A percentile compares a stretch with the other conserved stretches of the same genome.
Conservation (phyloP, 345 rosid genomes). For the Tarenaya hassleriana region DNA sequence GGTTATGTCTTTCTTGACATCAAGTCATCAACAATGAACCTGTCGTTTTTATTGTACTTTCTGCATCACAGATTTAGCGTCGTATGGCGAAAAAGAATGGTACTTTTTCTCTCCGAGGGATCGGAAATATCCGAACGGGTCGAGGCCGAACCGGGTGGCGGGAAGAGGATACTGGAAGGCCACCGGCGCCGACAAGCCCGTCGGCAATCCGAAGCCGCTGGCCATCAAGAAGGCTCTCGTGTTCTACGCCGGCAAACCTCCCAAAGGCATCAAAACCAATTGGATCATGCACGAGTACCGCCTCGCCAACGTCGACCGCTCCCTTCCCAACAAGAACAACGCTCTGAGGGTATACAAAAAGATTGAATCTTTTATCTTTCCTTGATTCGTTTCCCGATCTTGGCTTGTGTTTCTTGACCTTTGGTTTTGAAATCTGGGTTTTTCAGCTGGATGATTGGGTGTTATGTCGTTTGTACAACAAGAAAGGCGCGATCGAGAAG, state of each 20-base stretch:
- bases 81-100: conserved; percentile 92
- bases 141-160: conserved; percentile 84
- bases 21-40: no score
- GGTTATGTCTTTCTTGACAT: no score
- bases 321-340: conserved; percentile 45
- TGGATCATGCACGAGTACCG: conserved; percentile 99
- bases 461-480: conserved; percentile 78
- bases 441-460: conserved; percentile 90
- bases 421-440: conserved; percentile 1
- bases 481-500: conserved; percentile 74
- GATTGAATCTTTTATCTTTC: no score
- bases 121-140: conserved; percentile 85
- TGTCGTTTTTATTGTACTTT: no score
- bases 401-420: no score
- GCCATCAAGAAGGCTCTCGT: conserved; percentile 89
- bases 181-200: conserved; percentile 90
- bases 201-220: conserved; percentile 70
- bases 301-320: conserved; percentile 76
- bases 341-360: no score
- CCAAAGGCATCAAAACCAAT: conserved; percentile 70
- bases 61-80: no score
- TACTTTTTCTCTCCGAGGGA: conserved; percentile 88
- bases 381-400: no score
- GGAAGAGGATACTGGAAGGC: conserved; percentile 93
- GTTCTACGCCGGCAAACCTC: conserved; percentile 91